Evolutionary conservation across 2,329 filamentous ascomycete species (phyloP).

Genomic region (Fusarium aywerte): DNA sequence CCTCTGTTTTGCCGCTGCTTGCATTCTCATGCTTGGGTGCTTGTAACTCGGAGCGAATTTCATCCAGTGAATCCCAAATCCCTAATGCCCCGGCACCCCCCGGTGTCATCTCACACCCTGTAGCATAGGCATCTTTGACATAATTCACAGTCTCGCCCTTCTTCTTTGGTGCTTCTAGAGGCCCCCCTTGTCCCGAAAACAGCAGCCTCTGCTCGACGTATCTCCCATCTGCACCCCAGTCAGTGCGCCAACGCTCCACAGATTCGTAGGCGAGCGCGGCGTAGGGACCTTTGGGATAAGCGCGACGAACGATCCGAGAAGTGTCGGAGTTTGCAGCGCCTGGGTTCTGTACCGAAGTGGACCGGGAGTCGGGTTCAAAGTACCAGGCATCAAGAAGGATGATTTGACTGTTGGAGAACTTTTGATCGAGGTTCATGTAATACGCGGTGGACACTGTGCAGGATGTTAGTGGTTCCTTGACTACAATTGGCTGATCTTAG

Average conservation of each 20-base stretch:
- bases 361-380: neutral
- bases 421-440: neutral
- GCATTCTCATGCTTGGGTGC: neutral
- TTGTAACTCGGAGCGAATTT: neutral
- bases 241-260: constrained; percentile 1
- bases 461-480: neutral
- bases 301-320: neutral
- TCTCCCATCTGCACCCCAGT: neutral
- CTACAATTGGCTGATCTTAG: neutral
- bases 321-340: neutral
- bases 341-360: neutral
- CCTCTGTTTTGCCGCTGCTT: neutral
- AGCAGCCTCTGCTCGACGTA: neutral
- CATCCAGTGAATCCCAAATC: neutral
- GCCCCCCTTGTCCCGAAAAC: neutral
- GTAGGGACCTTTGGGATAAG: neutral
- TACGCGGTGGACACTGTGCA: neutral
- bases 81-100: neutral
- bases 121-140: neutral
- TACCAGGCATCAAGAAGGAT: neutral
- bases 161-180: neutral
- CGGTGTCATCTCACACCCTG: neutral
- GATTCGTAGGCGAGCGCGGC: constrained; percentile 2
- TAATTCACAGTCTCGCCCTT: neutral
- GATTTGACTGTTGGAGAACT: neutral